phyloP scores from a whole-genome alignment of 2,329 filamentous ascomycete genomes.

The Scytalidium sp. region DNA sequence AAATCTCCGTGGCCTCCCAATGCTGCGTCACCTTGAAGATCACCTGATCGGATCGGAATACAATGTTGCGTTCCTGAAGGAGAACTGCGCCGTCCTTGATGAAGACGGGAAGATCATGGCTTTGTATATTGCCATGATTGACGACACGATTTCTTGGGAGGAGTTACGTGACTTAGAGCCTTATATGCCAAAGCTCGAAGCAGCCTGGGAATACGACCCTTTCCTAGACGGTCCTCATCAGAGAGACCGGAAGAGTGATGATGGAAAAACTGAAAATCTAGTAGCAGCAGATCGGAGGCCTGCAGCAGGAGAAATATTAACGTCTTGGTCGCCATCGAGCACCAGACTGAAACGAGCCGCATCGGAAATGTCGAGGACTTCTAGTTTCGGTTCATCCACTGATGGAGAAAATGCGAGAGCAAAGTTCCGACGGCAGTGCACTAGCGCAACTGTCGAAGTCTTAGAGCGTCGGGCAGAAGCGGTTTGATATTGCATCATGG shows the following conservation, averaged over 20 bases:
- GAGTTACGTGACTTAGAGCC: conserved; percentile 43
- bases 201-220: conserved; percentile 50
- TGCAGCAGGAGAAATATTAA: conserved; percentile 44
- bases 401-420: conserved; percentile 22
- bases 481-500: conserved; percentile 14
- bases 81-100: conserved; percentile 54
- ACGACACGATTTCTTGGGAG: conserved; percentile 52
- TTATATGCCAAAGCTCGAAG: conserved; percentile 51
- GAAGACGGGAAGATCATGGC: conserved; percentile 54
- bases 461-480: conserved; percentile 23
- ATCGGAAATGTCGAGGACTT: conserved; percentile 49
- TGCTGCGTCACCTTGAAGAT: conserved; percentile 52
- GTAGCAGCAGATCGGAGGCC: conserved; percentile 21
- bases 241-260: conserved; percentile 17
- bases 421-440: conserved; percentile 23
- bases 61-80: conserved; percentile 48
- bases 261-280: not conserved
- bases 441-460: conserved; percentile 18
- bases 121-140: conserved; percentile 55
- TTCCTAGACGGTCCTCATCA: conserved; percentile 41
- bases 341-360: conserved; percentile 46
- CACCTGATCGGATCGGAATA: conserved; percentile 40
- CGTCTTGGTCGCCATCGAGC: conserved; percentile 18
- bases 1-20: conserved; percentile 52
- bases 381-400: conserved; percentile 39